These are phyloP conservation scores for Corchorus olitorius DNA, from an alignment of 345 rosid species.

Conservation along the genomic window DNA sequence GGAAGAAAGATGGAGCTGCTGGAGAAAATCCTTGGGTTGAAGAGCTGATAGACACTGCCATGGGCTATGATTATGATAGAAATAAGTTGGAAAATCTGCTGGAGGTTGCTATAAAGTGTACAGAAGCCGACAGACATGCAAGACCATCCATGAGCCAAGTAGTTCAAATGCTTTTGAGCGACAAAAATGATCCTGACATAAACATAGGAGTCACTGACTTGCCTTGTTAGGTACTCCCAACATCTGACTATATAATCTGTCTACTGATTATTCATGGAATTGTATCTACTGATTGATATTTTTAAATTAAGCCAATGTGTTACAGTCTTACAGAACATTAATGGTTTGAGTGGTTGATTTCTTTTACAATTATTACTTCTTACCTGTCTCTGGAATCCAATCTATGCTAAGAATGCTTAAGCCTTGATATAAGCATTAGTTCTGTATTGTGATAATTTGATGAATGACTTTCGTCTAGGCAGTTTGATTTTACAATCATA, in stretches of 20 bases:
- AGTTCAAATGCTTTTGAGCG: constrained; percentile 4
- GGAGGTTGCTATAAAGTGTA: background rate
- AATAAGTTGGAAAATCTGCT: constrained; percentile 4
- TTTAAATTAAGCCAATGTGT: background rate
- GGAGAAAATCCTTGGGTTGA: background rate
- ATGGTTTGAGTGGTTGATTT: background rate
- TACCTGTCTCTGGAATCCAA: background rate
- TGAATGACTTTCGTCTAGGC: background rate
- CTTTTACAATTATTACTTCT: background rate
- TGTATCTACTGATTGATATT: background rate
- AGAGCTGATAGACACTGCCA: constrained; percentile 12
- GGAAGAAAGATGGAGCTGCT: constrained; percentile 17
- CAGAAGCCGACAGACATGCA: constrained; percentile 3
- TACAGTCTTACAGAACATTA: background rate
- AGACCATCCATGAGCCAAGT: constrained; percentile 17
- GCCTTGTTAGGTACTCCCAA: background rate
- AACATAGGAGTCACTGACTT: background rate
- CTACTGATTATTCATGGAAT: no score
- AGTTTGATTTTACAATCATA: background rate
- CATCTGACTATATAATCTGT: background rate
- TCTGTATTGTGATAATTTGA: background rate
- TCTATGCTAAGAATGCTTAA: background rate
- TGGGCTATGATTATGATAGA: constrained; percentile 7
- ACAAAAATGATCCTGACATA: no score
- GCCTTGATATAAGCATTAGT: background rate